A percentile compares a stretch with the other conserved stretches of the same genome.
phyloP scores from a whole-genome alignment of 768 basidiomycete species.

The Suillus spraguei region DNA sequence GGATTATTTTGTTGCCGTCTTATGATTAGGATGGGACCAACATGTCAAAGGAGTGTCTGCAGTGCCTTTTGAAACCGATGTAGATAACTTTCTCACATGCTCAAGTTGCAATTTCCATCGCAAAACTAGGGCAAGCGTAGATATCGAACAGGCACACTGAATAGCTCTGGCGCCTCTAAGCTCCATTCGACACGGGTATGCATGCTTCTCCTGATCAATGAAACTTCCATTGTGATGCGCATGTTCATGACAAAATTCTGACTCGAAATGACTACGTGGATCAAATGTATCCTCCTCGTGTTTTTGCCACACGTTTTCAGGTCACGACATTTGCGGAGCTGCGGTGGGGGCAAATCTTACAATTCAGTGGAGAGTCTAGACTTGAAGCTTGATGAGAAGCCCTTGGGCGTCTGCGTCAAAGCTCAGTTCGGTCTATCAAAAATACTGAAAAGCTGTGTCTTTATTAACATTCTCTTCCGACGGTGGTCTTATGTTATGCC shows the following conservation, averaged over 20 bases:
- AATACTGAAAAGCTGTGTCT: not conserved
- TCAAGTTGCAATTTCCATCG: not conserved
- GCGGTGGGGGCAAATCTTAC: not conserved
- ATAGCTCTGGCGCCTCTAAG: slow-evolving; percentile 10
- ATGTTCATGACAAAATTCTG: slow-evolving; percentile 24
- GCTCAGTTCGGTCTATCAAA: not conserved
- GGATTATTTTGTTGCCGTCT: not conserved
- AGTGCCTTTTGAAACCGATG: slow-evolving; percentile 2
- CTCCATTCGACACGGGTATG: slow-evolving; percentile 10
- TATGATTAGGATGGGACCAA: not conserved
- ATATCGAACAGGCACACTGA: slow-evolving; percentile 4
- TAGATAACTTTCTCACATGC: not conserved
- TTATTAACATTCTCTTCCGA: not conserved
- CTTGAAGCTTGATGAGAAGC: not conserved
- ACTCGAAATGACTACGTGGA: slow-evolving; percentile 1
- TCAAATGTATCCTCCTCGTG: slow-evolving; percentile 9
- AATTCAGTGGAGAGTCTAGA: slow-evolving; percentile 1
- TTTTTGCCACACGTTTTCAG: slow-evolving; percentile 2
- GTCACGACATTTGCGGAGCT: not conserved
- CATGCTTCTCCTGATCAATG: slow-evolving; percentile 28
- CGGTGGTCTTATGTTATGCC: not conserved
- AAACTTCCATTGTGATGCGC: slow-evolving; percentile 40
- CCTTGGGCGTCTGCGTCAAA: not conserved
- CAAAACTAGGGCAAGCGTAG: not conserved
- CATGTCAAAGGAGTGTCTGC: slow-evolving; percentile 2